Evolutionary conservation across 805 yeast species (phyloP).

Genomic region (Sugiyamaella valdiviana): DNA sequence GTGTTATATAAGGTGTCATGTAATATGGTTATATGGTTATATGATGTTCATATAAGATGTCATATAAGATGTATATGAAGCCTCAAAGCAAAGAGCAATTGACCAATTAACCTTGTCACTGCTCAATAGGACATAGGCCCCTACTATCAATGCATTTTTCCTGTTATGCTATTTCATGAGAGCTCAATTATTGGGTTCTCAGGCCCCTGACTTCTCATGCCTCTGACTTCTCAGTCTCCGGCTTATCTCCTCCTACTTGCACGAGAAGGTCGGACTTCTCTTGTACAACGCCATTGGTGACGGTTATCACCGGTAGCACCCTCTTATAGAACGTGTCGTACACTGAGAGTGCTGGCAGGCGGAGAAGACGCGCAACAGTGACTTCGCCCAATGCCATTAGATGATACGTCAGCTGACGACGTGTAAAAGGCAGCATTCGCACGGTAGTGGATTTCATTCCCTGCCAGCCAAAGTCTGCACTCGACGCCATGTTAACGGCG

Average conservation of each 20-base stretch:
- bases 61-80: too few species aligned
- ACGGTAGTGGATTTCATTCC: constrained; percentile 31
- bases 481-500: constrained; percentile 40
- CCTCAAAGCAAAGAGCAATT: too few species aligned
- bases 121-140: too few species aligned
- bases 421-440: constrained; percentile 58
- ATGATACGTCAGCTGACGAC: constrained; percentile 31
- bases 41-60: too few species aligned
- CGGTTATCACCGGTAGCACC: constrained; percentile 47
- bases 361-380: constrained; percentile 11
- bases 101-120: too few species aligned
- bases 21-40: too few species aligned
- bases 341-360: constrained; percentile 57
- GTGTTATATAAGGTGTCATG: too few species aligned
- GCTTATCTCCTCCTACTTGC: not conserved
- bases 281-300: constrained; percentile 18
- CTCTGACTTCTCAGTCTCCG: not conserved
- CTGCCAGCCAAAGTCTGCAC: constrained; percentile 36
- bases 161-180: too few species aligned
- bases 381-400: not conserved
- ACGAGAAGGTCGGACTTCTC: constrained; percentile 12
- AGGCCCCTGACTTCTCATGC: not conserved
- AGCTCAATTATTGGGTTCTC: too few species aligned
- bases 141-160: too few species aligned
- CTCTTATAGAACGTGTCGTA: constrained; percentile 66